A percentile compares a stretch with the other conserved stretches of the same genome.
phyloP scores from a whole-genome alignment of 345 rosid genomes.

The Fremontodendron californicum region DNA sequence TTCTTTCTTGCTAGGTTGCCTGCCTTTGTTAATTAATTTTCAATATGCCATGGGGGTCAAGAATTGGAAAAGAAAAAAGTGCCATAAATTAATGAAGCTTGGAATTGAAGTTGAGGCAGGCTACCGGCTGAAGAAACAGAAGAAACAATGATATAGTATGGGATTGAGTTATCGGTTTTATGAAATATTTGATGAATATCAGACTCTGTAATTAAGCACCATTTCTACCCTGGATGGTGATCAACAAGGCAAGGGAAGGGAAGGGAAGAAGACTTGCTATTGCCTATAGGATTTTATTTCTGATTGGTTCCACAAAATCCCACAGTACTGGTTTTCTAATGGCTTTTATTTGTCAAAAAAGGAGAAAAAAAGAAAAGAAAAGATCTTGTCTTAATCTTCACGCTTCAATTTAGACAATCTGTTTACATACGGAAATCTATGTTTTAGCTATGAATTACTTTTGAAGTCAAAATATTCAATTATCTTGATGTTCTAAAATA shows the following conservation, averaged over 20 bases:
- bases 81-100: background rate
- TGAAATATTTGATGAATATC: background rate
- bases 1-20: background rate
- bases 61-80: background rate
- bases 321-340: background rate
- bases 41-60: background rate
- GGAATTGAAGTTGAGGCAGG: slow-evolving; percentile 1
- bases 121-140: background rate
- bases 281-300: background rate
- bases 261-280: background rate
- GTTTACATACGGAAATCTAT: background rate
- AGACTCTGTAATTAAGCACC: background rate
- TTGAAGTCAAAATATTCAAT: background rate
- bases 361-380: background rate
- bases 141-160: background rate
- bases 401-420: background rate
- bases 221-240: background rate
- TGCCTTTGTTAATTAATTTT: background rate
- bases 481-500: background rate
- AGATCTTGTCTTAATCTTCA: background rate
- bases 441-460: background rate
- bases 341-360: background rate
- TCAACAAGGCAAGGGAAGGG: too few relatives aligned
- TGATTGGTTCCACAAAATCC: background rate
- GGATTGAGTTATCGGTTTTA: background rate